A percentile compares a stretch with the other conserved stretches of the same genome.
phyloP scores from a whole-genome alignment of 2,329 filamentous ascomycete genomes.

The Cladosporium colombiae region DNA sequence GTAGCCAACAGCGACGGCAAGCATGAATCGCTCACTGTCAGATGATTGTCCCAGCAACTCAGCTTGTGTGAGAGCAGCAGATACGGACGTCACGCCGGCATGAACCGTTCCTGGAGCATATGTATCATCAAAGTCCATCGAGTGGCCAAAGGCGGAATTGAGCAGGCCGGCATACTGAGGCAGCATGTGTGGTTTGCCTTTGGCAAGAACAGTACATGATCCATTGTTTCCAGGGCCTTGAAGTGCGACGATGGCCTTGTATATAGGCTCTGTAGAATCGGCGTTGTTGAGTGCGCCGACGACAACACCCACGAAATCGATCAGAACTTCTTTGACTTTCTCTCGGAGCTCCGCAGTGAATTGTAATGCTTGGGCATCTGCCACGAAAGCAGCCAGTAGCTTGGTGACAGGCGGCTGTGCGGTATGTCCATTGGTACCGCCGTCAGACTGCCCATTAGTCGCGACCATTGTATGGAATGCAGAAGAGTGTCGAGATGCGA shows the following conservation, averaged over 20 bases:
- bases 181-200: constrained; percentile 36
- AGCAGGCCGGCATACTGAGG: constrained; percentile 45
- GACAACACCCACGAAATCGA: constrained; percentile 35
- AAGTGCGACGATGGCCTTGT: constrained; percentile 29
- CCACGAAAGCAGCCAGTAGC: constrained; percentile 31
- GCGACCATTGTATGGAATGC: not conserved
- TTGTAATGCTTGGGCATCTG: constrained; percentile 25
- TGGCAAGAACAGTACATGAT: constrained; percentile 39
- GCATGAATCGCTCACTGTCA: constrained; percentile 31
- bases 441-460: constrained; percentile 1
- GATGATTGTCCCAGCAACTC: constrained; percentile 30
- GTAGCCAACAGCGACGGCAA: constrained; percentile 39
- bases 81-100: constrained; percentile 44
- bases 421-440: constrained; percentile 12
- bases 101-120: constrained; percentile 46
- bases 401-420: constrained; percentile 27
- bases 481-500: not conserved
- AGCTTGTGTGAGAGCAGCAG: constrained; percentile 40
- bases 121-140: constrained; percentile 50
- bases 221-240: constrained; percentile 30
- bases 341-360: constrained; percentile 26
- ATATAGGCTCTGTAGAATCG: constrained; percentile 32
- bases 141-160: constrained; percentile 47
- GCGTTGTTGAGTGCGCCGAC: constrained; percentile 31
- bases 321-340: constrained; percentile 36